Base-by-base conservation (phyloP, 225 moss, liverwort and hornwort genomes). In the Polytrichum commune region DNA sequence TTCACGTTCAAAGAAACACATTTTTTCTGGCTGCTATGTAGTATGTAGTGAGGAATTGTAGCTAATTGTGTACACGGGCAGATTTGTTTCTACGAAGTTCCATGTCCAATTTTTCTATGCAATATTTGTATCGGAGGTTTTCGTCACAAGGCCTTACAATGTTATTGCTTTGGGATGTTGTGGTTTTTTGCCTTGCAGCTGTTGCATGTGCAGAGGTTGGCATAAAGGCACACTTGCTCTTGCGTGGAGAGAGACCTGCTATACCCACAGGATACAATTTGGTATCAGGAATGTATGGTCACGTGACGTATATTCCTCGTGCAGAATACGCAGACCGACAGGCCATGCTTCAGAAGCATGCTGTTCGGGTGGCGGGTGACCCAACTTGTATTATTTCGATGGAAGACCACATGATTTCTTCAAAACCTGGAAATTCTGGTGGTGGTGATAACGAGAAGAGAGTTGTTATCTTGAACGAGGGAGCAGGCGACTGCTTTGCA, bases 251-350 rank as follows among this genome's bases (percentile, higher is more conserved):
- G 77, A 87, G 68, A 68, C 98, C 90, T n/a, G 69, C 82, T 5
- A 81, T 84, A 33, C 86, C 91, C 18, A 95, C 98, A 28, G 95
- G 98, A 53, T 93, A 93, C 69, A 98, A 93, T 61, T 60, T 98
- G 16, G 69, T 98, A 4, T 85, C 93, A 27, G 89, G 84, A 57
- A 95, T 98, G 98, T 95, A 91, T 78, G 98, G 98, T 28, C 70
- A 86, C 27, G 80, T 79, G 26, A 72, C 74, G 0, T 98, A 89
- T 69, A 73, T 98, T 72, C 80, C 85, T 20, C 89, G 98, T 69
- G 90, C 89, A 8, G 91, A 93, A 35, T 98, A 98, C 66, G 80
- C 89, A 7, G 80, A 95, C 65, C 78, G 98, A 61, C 76, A 75
- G 53, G 61, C 62, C 26, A 93, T 98, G 91, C 83, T 98, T 26